phyloP scores from a whole-genome alignment of 768 basidiomycete species.

The Hirschioporus abietinus region DNA sequence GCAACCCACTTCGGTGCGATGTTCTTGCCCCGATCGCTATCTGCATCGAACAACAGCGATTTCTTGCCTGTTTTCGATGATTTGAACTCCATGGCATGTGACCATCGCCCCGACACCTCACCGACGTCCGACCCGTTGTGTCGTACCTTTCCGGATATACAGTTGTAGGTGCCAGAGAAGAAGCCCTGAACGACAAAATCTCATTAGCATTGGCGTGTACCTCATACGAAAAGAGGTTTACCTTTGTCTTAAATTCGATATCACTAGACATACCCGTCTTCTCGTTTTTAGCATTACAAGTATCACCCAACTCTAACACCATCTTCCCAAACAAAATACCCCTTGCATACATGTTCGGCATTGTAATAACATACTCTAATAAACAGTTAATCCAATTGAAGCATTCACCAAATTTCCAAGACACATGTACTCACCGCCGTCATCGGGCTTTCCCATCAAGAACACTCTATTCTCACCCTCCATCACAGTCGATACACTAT shows the following conservation, averaged over 20 bases:
- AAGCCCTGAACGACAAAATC: conserved; percentile 57
- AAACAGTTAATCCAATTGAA: not conserved
- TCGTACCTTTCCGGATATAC: conserved; percentile 76
- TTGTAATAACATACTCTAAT: conserved; percentile 80
- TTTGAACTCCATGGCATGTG: conserved; percentile 82
- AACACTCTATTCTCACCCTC: conserved; percentile 91
- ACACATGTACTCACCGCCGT: conserved; percentile 61
- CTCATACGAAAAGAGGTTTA: conserved; percentile 18
- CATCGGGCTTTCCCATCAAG: conserved; percentile 76
- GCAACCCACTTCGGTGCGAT: conserved; percentile 80
- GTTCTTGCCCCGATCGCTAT: conserved; percentile 59
- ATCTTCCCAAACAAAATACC: conserved; percentile 90
- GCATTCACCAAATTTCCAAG: conserved; percentile 1
- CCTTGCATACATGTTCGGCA: conserved; percentile 97
- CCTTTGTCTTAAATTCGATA: conserved; percentile 97
- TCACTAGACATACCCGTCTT: conserved; percentile 70
- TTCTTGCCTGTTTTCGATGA: conserved; percentile 57
- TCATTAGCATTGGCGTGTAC: not conserved
- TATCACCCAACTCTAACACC: conserved; percentile 93
- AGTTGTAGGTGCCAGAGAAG: conserved; percentile 96
- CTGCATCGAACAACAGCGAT: conserved; percentile 80
- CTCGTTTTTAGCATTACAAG: conserved; percentile 79
- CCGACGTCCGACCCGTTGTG: conserved; percentile 62
- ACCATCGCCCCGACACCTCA: conserved; percentile 90
- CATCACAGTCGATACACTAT: conserved; percentile 94